Base-by-base conservation (phyloP, 192 early-diverging fungal genomes). In the Coemansia sp. region DNA sequence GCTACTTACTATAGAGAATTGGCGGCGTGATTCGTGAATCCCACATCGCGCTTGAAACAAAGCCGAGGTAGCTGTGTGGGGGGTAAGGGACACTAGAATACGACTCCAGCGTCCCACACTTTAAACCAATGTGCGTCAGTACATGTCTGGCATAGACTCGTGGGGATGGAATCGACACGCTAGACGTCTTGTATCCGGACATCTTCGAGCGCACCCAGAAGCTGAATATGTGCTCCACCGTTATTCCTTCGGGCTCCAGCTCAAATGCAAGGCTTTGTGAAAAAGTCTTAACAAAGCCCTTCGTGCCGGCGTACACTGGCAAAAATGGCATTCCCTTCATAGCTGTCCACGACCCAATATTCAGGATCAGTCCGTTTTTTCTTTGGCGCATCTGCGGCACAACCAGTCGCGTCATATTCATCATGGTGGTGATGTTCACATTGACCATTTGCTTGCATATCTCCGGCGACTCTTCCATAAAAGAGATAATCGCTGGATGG, bases 181-280 rank as follows among this genome's bases (percentile, higher is more conserved):
- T 84, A n/a, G 93, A 73, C 33, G 84, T 87, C 66, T 94, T 85
- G 70, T 96, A 94, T 69, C 96, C 97, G 52, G 87, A 90, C 95
- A 99, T 96, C 41, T 89, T 88, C 3, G 94, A 92, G n/a, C 88
- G 84, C 52, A 96, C 94, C 88, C 95, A 99, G 74, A 91, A 95
- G 28, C 92, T 92, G 63, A 94, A 95, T 45, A 96, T 76, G 75
- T 94, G 88, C 72, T 96, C 87, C 35, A 99, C 94, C 23, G 89
- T 85, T 25, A 98, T 86, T 20, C 89, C 89, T 35, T 87, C 84
- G 2, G 84, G 76, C 41, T 85, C 76, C 55, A 95, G 68, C 74
- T 98, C 96, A 31, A 84, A 85, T 20, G 89, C 94, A 36, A 98
- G 77, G 20, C 92, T 94, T 69, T 91, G 88, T 11, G 94, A 94